Conservation (phyloP, 2,329 filamentous ascomycete species). For the Colletotrichum camelliae region DNA sequence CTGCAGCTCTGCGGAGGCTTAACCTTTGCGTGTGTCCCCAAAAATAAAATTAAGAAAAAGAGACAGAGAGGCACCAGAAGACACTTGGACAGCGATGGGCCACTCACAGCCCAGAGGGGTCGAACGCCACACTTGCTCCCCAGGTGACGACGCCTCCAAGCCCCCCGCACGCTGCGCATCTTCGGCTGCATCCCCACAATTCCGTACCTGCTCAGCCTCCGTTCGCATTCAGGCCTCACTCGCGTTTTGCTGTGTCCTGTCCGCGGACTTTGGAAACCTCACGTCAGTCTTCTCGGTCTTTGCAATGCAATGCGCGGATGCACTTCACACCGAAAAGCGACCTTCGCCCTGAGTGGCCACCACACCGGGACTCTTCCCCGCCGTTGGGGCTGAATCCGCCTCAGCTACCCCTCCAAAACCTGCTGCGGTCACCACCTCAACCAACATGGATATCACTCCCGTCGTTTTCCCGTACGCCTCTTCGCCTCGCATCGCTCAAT, state of each 20-base stretch:
- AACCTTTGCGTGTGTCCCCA: conserved; percentile 1
- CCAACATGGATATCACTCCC: not conserved
- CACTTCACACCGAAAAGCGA: not conserved
- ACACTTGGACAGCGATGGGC: not conserved
- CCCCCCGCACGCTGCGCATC: not conserved
- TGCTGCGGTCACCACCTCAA: conserved; percentile 1
- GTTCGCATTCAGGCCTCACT: not conserved
- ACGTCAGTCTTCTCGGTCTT: not conserved
- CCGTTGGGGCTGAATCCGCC: conserved; percentile 19
- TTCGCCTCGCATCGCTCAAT: not conserved
- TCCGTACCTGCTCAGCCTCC: conserved; percentile 7
- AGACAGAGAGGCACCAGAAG: not conserved
- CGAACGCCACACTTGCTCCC: conserved; percentile 11
- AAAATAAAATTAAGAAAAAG: conserved; percentile 6
- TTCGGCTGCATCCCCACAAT: not conserved
- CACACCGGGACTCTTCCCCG: not conserved
- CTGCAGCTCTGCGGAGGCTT: not conserved
- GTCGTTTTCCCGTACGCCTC: not conserved
- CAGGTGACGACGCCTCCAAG: conserved; percentile 16
- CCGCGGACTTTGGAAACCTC: not conserved
- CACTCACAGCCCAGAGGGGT: not conserved
- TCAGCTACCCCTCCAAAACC: not conserved
- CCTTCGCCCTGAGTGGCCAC: not conserved
- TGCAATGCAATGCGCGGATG: not conserved
- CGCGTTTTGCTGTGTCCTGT: not conserved